Conservation (phyloP, 1,284 basidiomycete genomes). For the Phellopilus nigrolimitatus region DNA sequence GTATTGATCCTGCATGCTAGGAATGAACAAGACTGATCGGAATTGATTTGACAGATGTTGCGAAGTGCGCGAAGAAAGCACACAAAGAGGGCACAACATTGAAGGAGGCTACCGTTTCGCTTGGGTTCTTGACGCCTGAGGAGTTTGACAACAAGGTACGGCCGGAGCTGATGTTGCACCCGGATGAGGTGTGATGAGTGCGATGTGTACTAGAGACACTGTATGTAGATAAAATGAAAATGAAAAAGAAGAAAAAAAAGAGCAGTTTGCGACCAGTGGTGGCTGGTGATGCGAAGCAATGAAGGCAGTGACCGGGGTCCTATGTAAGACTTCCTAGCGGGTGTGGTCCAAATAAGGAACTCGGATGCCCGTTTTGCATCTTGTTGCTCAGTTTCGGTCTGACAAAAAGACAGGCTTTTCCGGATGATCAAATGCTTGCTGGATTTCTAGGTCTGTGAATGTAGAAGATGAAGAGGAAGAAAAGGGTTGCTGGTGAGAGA, state of each 20-base stretch:
- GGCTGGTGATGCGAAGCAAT: no score
- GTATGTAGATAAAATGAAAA: conserved; percentile 20
- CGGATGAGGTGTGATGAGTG: conserved; percentile 59
- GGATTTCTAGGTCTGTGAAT: no score
- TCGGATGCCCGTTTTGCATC: neutral
- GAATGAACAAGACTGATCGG: conserved; percentile 18
- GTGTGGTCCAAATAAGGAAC: conserved; percentile 2
- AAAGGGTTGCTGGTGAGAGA: no score
- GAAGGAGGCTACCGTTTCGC: conserved; percentile 88
- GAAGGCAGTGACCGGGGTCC: no score
- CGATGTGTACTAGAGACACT: no score
- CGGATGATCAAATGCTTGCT: no score
- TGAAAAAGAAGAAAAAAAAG: neutral
- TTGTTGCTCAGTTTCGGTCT: neutral
- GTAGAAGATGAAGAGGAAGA: no score
- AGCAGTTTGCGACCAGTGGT: no score
- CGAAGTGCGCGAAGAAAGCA: conserved; percentile 98
- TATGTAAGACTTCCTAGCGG: neutral
- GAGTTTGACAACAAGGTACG: conserved; percentile 96
- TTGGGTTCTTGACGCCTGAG: conserved; percentile 84
- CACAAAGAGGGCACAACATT: conserved; percentile 97
- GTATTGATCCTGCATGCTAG: conserved; percentile 13
- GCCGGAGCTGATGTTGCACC: conserved; percentile 86
- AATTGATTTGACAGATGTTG: conserved; percentile 65
- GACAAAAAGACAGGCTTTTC: no score